phyloP scores from a whole-genome alignment of 257 asterid genomes.

The Capsicum rhomboideum region DNA sequence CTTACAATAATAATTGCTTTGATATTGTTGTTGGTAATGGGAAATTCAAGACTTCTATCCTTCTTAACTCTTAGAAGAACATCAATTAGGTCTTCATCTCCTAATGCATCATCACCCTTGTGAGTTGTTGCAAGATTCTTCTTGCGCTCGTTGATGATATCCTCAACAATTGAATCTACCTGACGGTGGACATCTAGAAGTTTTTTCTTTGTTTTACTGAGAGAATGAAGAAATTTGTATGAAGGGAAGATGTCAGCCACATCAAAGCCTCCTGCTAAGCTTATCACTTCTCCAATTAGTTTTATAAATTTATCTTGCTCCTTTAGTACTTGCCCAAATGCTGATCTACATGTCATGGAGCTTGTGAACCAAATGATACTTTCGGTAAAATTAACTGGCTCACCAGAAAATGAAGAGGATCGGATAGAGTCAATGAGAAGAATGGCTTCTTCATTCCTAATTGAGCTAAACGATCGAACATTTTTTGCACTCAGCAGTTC shows the following conservation, averaged over 20 bases:
- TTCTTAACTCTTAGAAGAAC: too few relatives aligned
- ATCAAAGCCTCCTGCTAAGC: neutral
- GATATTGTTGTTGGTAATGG: neutral
- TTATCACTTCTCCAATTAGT: neutral
- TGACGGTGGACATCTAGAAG: neutral
- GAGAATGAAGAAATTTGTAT: neutral
- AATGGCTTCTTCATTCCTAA: too few relatives aligned
- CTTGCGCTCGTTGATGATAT: neutral
- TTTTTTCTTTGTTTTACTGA: neutral
- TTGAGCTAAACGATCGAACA: too few relatives aligned
- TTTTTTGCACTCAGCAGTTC: too few relatives aligned
- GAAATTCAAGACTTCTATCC: neutral
- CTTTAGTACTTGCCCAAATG: neutral
- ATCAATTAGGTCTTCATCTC: too few relatives aligned
- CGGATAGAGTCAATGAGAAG: too few relatives aligned
- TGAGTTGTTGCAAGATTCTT: neutral
- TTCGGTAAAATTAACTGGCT: too few relatives aligned
- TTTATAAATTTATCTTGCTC: too few relatives aligned
- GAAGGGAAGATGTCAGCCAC: neutral
- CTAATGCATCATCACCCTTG: neutral
- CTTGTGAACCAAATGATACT: too few relatives aligned
- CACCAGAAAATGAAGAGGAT: too few relatives aligned
- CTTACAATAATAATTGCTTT: neutral
- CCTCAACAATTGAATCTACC: neutral
- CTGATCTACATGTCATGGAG: neutral